Base-by-base conservation (phyloP, 768 basidiomycete genomes). In the Dacryopinax primogenitus region DNA sequence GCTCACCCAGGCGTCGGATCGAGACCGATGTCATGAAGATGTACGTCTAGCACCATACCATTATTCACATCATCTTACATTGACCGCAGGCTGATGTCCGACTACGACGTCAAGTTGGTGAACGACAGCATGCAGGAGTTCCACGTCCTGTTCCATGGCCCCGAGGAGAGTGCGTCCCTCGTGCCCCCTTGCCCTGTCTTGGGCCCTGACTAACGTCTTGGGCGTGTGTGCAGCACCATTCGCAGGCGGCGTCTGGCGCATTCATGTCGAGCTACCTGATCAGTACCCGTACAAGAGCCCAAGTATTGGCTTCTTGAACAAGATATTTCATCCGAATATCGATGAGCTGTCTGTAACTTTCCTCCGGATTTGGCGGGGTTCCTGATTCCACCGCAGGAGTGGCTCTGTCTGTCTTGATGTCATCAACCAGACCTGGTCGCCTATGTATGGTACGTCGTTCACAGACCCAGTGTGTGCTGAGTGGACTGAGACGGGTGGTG, bases 21-120 rank as follows among this genome's bases (percentile, higher is more conserved):
- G 95, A 98, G 76, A 97, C 93, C 62, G 96, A 99, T 80, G 95
- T 99, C 63, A 96, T 97, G 95, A 98, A 97, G 80, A 79, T 99
- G 95, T 95, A 74, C 73, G 84, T 76, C 4, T 63, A 37, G 37
- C 32, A 37, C 62, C 21, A 33, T 33, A 30, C 36, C 32, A 51
- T 6, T 26, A 61, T 63, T 64, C 33, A 33, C 32, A 21, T 16
- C 26, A 47, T 23, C 68, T 72, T 26, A 71, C 65, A n/a, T 18
- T 36, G 47, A 61, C 34, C 67, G 1, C 75, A 97, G 95, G 78
- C 77, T 97, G 72, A 97, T 97, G 92, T 95, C 92, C 16, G 96
- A 99, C 78, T 96, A 92, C 76, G 91, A 99, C 75, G 96, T 99
- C 66, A 91, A 85, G 39, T 86, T 99, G 72, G 91, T 97, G 65